Evolutionary conservation across 2,329 filamentous ascomycete species (phyloP), one percentile per base, ranked within the genome.

Genomic region (Aspergillus sp.): DNA sequence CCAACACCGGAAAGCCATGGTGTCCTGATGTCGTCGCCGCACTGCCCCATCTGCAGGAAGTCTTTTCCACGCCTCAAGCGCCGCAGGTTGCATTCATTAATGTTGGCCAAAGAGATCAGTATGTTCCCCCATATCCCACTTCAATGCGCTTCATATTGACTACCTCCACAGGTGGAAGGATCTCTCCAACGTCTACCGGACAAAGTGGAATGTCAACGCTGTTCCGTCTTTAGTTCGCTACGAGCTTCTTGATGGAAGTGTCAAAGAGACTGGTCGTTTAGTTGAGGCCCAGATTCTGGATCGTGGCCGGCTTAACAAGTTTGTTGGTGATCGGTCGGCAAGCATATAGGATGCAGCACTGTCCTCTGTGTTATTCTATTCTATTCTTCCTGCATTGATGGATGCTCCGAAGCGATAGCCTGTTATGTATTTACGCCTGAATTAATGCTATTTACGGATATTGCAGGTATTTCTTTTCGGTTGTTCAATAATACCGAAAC

Each of bases 21-120:
- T 77, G 75, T 23, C 75, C 76, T 1, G 75, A 77, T 51, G 75
- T 77, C 25, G 68, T 72, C 14, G 71, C 70, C 8, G 72, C 75
- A 0, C 56, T 76, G 54, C 74, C 74, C 0, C 56, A 66, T 44
- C 65, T 77, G 21, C 56, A 66, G 3, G 58, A 64, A 0, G 68
- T 71, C 2, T 77, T 77, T 56, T 60, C 64, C 0, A 56, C 57
- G 0, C 55, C 65, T 1, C 60, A 62, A 17, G 59, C 68, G 3
- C 71, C 70, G 1, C 49, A 43, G 1, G 59, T 74, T 40, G 66
- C 62, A 0, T 64, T 71, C n/a, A 64, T 76, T 7, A 63, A 73
- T 14, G 75, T 77, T 41, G 75, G 75, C 25, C 70, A 73, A 50
- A 66, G 62, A 25, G 55, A 65, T 5, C 70, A 72, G 76, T 76